A percentile compares a stretch with the other conserved stretches of the same genome.
Evolutionary conservation across 2,329 filamentous ascomycete species (phyloP).

Genomic region (Sporothrix phasma): DNA sequence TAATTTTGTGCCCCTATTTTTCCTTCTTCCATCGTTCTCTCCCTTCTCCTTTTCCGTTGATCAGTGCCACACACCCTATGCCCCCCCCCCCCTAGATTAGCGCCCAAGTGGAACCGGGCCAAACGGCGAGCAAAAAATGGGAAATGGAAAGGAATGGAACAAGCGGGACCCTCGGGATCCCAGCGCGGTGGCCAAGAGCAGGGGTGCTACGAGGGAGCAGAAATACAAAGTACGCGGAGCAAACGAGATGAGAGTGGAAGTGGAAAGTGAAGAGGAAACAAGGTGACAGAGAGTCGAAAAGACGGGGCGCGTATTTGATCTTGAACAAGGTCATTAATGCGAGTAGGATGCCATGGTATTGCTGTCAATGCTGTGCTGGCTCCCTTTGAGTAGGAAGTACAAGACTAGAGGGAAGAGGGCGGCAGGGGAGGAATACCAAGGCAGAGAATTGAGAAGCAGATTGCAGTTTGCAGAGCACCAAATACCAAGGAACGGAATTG

Average conservation of each 20-base stretch:
- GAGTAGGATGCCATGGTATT: no score
- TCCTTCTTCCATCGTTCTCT: neutral
- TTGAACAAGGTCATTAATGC: neutral
- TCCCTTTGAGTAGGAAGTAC: neutral
- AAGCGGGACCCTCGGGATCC: conserved; percentile 8
- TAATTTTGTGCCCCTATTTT: conserved; percentile 1
- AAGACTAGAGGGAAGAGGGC: neutral
- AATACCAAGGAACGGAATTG: conserved; percentile 6
- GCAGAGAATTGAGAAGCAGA: no score
- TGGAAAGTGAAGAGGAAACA: neutral
- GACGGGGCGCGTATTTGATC: neutral
- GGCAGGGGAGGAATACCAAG: neutral
- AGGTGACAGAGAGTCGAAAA: neutral
- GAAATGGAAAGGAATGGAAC: conserved; percentile 8
- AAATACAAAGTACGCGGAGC: no score
- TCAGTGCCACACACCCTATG: neutral
- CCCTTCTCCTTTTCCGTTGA: neutral
- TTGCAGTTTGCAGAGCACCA: neutral
- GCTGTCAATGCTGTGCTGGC: no score
- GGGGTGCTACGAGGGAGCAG: neutral
- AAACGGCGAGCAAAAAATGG: conserved; percentile 1
- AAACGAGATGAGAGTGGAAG: neutral
- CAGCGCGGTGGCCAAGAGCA: neutral
- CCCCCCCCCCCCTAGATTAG: conserved; percentile 10
- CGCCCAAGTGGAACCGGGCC: conserved; percentile 6